Conservation (phyloP, 2,329 filamentous ascomycete species). For the Epichloe baconii region DNA sequence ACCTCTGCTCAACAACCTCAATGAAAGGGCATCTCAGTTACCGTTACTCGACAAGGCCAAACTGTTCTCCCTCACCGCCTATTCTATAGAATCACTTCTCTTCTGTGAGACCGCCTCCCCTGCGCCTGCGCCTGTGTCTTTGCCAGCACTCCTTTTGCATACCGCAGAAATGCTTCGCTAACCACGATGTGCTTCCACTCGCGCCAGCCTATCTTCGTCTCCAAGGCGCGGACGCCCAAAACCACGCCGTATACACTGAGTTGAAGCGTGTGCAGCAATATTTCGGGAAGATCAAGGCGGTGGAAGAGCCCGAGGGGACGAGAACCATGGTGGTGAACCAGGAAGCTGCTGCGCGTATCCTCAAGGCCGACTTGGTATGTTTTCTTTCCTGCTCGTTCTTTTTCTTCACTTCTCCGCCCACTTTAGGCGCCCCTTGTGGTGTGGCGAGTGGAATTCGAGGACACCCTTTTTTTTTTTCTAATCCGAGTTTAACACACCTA, state of each 20-base stretch:
- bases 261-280: slow-evolving; percentile 80
- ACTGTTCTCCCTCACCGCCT: slow-evolving; percentile 76
- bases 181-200: not conserved
- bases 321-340: slow-evolving; percentile 51
- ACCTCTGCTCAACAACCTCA: slow-evolving; percentile 58
- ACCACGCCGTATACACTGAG: slow-evolving; percentile 76
- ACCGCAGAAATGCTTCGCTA: not conserved
- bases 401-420: too few relatives aligned
- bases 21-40: slow-evolving; percentile 60
- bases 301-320: slow-evolving; percentile 49
- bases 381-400: not conserved
- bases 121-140: too few relatives aligned
- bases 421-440: too few relatives aligned
- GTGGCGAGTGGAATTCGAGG: too few relatives aligned
- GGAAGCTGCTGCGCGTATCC: slow-evolving; percentile 65
- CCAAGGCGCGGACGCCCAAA: slow-evolving; percentile 66
- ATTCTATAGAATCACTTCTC: slow-evolving; percentile 79
- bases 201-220: slow-evolving; percentile 57
- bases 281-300: slow-evolving; percentile 77
- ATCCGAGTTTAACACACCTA: slow-evolving; percentile 9
- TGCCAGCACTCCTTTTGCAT: not conserved
- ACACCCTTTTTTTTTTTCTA: not conserved
- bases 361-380: slow-evolving; percentile 65
- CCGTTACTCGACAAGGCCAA: slow-evolving; percentile 93
- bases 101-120: slow-evolving; percentile 48